Conservation (phyloP, 139 green algal genomes). For the Pseudopediastrum boryanum region DNA sequence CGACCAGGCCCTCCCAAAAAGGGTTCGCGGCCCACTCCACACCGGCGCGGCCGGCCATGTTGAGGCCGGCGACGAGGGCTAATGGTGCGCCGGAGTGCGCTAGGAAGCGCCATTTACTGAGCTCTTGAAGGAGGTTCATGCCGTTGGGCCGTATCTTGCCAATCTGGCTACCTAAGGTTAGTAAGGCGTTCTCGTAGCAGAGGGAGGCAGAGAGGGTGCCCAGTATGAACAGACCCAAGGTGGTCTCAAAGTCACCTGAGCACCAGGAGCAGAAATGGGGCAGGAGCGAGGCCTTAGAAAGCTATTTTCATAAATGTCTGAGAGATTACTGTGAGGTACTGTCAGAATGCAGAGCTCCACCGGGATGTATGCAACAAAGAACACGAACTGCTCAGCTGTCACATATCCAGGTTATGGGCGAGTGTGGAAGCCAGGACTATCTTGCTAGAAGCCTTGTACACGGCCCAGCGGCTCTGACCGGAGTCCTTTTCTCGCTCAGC, state of each 20-base stretch:
- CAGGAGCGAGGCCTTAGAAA: too few species aligned
- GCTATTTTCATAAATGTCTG: too few species aligned
- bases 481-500: too few species aligned
- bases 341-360: too few species aligned
- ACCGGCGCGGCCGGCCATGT: conserved; percentile 5
- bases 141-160: background rate
- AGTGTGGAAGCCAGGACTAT: too few species aligned
- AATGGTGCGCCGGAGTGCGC: conserved; percentile 16
- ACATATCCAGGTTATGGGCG: too few species aligned
- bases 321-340: too few species aligned
- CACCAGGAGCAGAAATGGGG: background rate
- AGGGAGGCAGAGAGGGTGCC: background rate
- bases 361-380: too few species aligned
- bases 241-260: conserved; percentile 9
- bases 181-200: conserved; percentile 19
- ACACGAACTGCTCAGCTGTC: too few species aligned
- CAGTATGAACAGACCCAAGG: conserved; percentile 11
- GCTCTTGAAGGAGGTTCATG: background rate
- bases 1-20: background rate
- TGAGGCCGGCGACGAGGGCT: background rate
- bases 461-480: too few species aligned
- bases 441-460: too few species aligned
- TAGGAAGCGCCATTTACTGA: conserved; percentile 26
- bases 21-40: conserved; percentile 13
- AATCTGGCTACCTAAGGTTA: background rate